These are phyloP conservation scores for Botrytis fabae DNA, from an alignment of 2,329 filamentous ascomycete genomes.

Conservation along the genomic window DNA sequence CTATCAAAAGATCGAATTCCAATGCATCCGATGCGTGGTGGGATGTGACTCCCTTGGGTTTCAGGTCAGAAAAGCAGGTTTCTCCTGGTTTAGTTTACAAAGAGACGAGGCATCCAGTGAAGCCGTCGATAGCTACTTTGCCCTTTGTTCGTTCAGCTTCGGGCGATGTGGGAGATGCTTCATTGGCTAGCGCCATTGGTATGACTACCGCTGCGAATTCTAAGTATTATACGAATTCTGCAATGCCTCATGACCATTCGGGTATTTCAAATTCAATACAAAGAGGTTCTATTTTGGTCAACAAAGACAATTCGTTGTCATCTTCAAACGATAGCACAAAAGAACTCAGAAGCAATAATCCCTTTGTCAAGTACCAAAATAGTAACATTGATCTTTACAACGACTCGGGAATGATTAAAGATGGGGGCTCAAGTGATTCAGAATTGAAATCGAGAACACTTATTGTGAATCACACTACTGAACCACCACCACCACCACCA, in stretches of 20 bases:
- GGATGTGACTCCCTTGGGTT: conserved; percentile 30
- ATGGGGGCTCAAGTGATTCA: neutral
- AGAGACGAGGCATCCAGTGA: conserved; percentile 36
- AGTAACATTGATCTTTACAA: conserved; percentile 25
- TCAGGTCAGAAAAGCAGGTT: conserved; percentile 29
- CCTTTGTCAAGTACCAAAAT: conserved; percentile 31
- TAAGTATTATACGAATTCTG: neutral
- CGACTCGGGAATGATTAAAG: conserved; percentile 7
- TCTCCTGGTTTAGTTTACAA: conserved; percentile 25
- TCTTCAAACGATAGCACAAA: conserved; percentile 26
- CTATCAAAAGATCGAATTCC: conserved; percentile 36
- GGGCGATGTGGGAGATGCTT: conserved; percentile 24
- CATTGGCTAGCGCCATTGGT: conserved; percentile 25
- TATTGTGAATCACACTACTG: conserved; percentile 12
- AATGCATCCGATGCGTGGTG: conserved; percentile 45
- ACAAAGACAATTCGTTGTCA: conserved; percentile 29
- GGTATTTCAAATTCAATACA: neutral
- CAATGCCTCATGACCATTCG: conserved; percentile 2
- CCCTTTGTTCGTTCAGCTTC: conserved; percentile 33
- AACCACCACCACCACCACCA: conserved; percentile 33
- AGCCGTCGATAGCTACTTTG: conserved; percentile 35
- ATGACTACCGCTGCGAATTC: neutral
- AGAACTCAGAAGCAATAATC: conserved; percentile 33
- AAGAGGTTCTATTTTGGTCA: conserved; percentile 19
- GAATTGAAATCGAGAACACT: conserved; percentile 16